Evolutionary conservation across 2,329 filamentous ascomycete species (phyloP).

Genomic region (Dactylonectria estremocensis): DNA sequence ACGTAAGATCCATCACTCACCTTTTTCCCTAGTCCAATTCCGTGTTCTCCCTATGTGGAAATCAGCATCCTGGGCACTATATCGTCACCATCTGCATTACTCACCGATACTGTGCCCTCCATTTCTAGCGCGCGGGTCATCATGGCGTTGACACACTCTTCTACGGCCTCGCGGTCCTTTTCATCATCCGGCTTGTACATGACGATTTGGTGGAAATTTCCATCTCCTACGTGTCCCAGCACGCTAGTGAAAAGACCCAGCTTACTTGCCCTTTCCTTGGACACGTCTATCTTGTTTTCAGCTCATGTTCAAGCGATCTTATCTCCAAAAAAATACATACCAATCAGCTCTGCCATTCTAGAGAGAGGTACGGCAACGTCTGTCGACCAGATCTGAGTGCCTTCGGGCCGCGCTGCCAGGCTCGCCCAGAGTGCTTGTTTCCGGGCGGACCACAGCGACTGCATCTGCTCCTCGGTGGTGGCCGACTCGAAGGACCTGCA

Average conservation of each 20-base stretch:
- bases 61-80: too few relatives aligned
- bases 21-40: constrained; percentile 59
- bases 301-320: background rate
- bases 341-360: constrained; percentile 71
- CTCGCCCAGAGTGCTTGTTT: constrained; percentile 84
- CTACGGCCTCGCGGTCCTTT: constrained; percentile 7
- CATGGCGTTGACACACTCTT: constrained; percentile 66
- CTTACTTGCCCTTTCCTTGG: constrained; percentile 74
- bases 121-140: constrained; percentile 76
- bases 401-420: constrained; percentile 73
- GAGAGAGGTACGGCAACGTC: constrained; percentile 86
- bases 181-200: constrained; percentile 44
- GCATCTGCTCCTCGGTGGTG: constrained; percentile 73
- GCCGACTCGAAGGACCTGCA: constrained; percentile 79
- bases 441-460: constrained; percentile 81
- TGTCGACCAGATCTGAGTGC: constrained; percentile 81
- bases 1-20: background rate
- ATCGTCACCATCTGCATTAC: too few relatives aligned
- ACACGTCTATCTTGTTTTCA: constrained; percentile 61
- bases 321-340: background rate
- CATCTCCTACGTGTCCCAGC: constrained; percentile 82
- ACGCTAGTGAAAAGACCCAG: constrained; percentile 76
- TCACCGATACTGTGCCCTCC: constrained; percentile 76
- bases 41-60: constrained; percentile 66
- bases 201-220: constrained; percentile 77